Conservation (phyloP, 2,329 filamentous ascomycete species). For the Calonectria hongkongensis region DNA sequence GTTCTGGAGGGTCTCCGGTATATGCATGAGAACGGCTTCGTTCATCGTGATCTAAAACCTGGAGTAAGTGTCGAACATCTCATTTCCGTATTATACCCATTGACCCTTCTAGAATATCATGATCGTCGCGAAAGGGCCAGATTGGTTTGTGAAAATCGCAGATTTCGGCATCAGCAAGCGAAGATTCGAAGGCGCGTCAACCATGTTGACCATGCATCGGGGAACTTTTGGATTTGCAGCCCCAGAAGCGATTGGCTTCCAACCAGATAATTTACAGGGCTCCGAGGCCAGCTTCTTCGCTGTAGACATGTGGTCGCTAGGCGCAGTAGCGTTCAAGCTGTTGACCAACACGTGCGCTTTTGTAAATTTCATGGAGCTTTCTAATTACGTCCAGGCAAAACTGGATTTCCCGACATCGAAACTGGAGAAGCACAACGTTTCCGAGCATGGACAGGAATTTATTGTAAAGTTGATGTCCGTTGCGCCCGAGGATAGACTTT, state of each 20-base stretch:
- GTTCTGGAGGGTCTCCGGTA: constrained; percentile 15
- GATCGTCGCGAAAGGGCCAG: background rate
- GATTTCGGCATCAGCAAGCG: constrained; percentile 20
- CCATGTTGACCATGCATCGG: background rate
- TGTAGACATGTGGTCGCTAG: constrained; percentile 12
- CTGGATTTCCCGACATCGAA: background rate
- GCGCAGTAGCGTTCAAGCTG: background rate
- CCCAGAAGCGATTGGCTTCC: background rate
- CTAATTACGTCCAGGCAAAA: background rate
- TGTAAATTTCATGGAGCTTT: background rate
- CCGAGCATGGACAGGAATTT: background rate
- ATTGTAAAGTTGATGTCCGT: background rate
- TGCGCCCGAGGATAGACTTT: background rate
- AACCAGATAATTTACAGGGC: background rate
- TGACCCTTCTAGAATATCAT: constrained; percentile 1
- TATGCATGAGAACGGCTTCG: constrained; percentile 19
- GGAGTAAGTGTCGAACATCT: background rate
- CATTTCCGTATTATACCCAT: background rate
- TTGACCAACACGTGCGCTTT: background rate
- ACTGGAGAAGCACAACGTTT: background rate
- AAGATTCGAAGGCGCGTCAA: background rate
- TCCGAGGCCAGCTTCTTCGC: background rate
- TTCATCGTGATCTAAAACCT: constrained; percentile 13
- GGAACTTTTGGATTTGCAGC: constrained; percentile 6
- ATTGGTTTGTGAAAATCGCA: constrained; percentile 14